phyloP scores from a whole-genome alignment of 2,329 filamentous ascomycete species.

The Rasamsonia emersonii region DNA sequence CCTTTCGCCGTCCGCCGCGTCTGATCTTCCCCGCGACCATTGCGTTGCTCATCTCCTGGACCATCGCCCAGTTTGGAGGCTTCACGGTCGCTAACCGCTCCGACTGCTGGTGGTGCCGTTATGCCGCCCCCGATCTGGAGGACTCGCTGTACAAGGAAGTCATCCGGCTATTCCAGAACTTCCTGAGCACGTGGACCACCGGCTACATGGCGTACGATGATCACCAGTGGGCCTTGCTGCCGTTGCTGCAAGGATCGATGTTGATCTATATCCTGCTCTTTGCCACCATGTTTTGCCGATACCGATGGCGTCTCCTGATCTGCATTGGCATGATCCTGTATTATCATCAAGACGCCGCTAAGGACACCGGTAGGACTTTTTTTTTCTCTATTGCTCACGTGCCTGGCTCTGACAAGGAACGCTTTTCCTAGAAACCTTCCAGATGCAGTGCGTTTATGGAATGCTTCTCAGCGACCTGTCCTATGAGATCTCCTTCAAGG shows the following conservation, averaged over 20 bases:
- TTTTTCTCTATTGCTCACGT: background rate
- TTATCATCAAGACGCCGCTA: slow-evolving; percentile 40
- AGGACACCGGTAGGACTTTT: slow-evolving; percentile 35
- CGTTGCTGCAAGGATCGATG: slow-evolving; percentile 43
- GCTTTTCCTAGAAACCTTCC: slow-evolving; percentile 42
- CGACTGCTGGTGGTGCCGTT: slow-evolving; percentile 45
- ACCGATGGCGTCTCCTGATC: slow-evolving; percentile 39
- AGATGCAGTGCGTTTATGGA: slow-evolving; percentile 44
- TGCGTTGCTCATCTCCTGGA: slow-evolving; percentile 43
- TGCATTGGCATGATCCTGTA: slow-evolving; percentile 41
- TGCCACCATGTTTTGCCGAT: slow-evolving; percentile 37
- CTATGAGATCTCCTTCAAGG: slow-evolving; percentile 38
- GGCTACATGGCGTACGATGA: slow-evolving; percentile 45
- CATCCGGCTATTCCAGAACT: slow-evolving; percentile 35
- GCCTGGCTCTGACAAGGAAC: background rate
- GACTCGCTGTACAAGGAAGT: slow-evolving; percentile 39
- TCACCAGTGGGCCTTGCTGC: slow-evolving; percentile 48
- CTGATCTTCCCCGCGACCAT: slow-evolving; percentile 46
- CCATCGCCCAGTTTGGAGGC: slow-evolving; percentile 40
- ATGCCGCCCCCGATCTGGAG: slow-evolving; percentile 38
- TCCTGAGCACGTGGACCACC: slow-evolving; percentile 43
- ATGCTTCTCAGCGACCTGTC: slow-evolving; percentile 45
- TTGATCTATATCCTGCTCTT: slow-evolving; percentile 42
- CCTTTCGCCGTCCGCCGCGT: slow-evolving; percentile 45
- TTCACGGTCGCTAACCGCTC: slow-evolving; percentile 41